Base-by-base conservation (phyloP, 2,329 filamentous ascomycete genomes). In the Aureobasidium lini region DNA sequence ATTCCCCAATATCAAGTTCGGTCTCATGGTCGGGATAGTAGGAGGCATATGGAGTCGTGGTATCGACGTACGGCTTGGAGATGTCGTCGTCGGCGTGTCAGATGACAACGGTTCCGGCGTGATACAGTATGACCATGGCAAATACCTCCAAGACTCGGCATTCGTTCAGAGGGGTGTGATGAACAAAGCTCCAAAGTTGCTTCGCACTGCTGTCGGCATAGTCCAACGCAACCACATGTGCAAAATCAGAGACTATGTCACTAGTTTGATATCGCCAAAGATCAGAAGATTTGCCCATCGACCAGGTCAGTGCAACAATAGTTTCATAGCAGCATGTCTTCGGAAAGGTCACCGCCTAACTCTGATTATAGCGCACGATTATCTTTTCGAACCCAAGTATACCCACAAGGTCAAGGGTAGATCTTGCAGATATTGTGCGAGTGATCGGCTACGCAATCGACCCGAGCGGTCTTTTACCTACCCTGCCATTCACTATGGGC, bases 61-160 rank as follows among this genome's bases (percentile, higher is more conserved):
- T 13, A 10, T 36, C n/a, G 66, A 68, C 31, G 62, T 69, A 7
- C 65, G 67, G 1, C 65, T 69, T 15, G 67, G 66, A 3, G 66
- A 69, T 34, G 54, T 69, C 6, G 63, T 66, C 1, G 61, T 69
- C 9, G 66, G 67, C 47, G 49, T 60, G 16, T 67, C 67, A 1
- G 37, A 48, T 0, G 54, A 57, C 0, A 23, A 23, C 6, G 44
- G 56, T 23, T 67, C 67, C 15, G 68, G 66, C 1, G 66, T 70
- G 2, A 50, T 67, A 3, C 63, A 68, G 40, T 68, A 65, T 37
- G 64, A 69, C 43, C 61, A 64, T 37, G 63, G 62, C 3, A 68
- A 67, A 23, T 23, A 23, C 23, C 23, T 44, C 2, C 43, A 50
- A 15, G 29, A 18, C 1, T 18, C 40, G 3, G 61, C 60, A 16